A percentile compares a stretch with the other conserved stretches of the same genome.
Conservation (phyloP, 768 basidiomycete species). For the Lactifluus echinatus region DNA sequence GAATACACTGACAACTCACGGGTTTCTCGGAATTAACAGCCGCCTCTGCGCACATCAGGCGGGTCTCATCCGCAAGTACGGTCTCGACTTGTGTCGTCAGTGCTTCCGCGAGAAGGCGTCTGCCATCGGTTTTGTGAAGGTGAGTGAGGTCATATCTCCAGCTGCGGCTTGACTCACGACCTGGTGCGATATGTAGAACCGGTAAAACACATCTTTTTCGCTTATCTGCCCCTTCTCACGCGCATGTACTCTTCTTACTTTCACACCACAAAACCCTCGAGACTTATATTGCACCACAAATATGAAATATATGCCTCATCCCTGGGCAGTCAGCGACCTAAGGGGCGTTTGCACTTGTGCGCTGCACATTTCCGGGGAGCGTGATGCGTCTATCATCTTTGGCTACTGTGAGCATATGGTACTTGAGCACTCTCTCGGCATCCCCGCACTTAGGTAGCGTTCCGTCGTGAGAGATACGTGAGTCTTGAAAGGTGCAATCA, state of each 20-base stretch:
- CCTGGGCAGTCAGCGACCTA: neutral
- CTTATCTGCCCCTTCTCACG: neutral
- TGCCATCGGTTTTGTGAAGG: slow-evolving; percentile 93
- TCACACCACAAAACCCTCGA: slow-evolving; percentile 2
- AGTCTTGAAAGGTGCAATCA: neutral
- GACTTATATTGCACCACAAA: neutral
- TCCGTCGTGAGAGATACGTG: neutral
- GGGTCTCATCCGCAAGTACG: slow-evolving; percentile 96
- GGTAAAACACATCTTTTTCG: neutral
- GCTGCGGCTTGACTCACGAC: neutral
- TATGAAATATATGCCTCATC: neutral
- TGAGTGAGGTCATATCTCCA: slow-evolving; percentile 30
- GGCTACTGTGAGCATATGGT: neutral
- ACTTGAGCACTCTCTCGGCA: neutral
- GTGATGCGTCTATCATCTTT: too few relatives aligned
- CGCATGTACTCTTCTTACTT: neutral
- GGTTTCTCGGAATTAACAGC: slow-evolving; percentile 33
- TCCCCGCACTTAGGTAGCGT: neutral
- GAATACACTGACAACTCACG: neutral
- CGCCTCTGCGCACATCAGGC: slow-evolving; percentile 96
- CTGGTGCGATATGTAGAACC: slow-evolving; percentile 4
- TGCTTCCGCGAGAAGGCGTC: slow-evolving; percentile 96
- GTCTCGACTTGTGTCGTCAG: slow-evolving; percentile 94
- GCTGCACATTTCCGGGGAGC: neutral
- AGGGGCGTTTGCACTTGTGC: neutral